Conservation (phyloP, 352 stramenopile genomes). For the Globisporangium cederbergense region DNA sequence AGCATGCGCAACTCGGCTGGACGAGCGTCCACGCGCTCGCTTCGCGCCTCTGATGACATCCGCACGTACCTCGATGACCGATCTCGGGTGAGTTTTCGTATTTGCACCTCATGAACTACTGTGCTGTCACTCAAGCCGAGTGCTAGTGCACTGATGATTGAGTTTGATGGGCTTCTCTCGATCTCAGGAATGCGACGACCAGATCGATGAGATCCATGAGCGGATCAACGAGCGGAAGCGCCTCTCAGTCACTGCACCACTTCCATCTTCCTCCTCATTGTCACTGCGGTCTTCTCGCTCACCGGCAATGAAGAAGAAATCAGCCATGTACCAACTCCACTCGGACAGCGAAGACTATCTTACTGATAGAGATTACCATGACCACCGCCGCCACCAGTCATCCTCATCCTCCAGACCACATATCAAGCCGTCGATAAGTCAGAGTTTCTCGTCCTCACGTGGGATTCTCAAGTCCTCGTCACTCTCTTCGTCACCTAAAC, state of each 20-base stretch:
- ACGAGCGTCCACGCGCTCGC: background rate
- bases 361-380: too few species aligned
- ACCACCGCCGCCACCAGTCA: background rate
- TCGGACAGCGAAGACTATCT: background rate
- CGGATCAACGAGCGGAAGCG: background rate
- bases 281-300: background rate
- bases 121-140: background rate
- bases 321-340: background rate
- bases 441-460: background rate
- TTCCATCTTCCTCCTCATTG: background rate
- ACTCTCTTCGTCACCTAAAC: background rate
- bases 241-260: background rate
- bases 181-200: conserved; percentile 6
- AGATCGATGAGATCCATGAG: conserved; percentile 3
- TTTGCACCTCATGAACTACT: background rate
- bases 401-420: background rate
- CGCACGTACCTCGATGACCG: conserved; percentile 1
- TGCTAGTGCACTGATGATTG: background rate
- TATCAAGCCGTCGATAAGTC: background rate
- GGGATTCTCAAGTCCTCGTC: background rate
- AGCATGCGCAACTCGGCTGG: conserved; percentile 1
- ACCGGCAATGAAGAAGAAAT: background rate
- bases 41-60: background rate
- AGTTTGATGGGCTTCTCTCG: too few species aligned
- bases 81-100: background rate